phyloP scores from a whole-genome alignment of 78 protist genomes.

The Dictyostelium firmibasis region DNA sequence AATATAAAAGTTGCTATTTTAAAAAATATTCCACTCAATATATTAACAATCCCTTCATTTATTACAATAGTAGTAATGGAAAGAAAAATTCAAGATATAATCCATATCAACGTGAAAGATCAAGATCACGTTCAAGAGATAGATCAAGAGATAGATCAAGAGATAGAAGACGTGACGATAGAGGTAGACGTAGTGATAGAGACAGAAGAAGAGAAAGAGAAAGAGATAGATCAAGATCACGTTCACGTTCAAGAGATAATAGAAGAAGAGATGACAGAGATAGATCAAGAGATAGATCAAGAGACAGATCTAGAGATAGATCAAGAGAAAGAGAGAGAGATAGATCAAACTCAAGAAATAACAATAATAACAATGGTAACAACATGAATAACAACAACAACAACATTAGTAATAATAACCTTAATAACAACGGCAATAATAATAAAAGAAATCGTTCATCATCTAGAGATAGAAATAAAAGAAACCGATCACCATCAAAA shows the following conservation, averaged over 20 bases:
- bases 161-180: slow-evolving; percentile 8
- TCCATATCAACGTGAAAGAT: slow-evolving; percentile 17
- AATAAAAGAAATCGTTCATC: background rate
- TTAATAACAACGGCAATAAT: background rate
- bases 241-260: background rate
- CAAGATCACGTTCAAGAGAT: slow-evolving; percentile 19
- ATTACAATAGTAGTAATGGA: background rate
- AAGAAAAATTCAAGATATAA: background rate
- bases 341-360: background rate
- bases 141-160: background rate
- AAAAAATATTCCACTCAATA: no score
- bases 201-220: slow-evolving; percentile 26
- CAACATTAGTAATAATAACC: no score
- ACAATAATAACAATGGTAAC: background rate
- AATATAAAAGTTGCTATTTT: no score
- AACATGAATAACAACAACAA: no score
- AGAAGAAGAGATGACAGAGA: slow-evolving; percentile 1
- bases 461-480: background rate
- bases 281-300: background rate
- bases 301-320: slow-evolving; percentile 11
- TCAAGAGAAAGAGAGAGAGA: background rate
- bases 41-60: background rate
- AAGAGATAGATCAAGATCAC: background rate
- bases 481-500: background rate
- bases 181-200: background rate